These are phyloP conservation scores for Ilyonectria destructans DNA, from an alignment of 2,329 filamentous ascomycete species.

Conservation along the genomic window DNA sequence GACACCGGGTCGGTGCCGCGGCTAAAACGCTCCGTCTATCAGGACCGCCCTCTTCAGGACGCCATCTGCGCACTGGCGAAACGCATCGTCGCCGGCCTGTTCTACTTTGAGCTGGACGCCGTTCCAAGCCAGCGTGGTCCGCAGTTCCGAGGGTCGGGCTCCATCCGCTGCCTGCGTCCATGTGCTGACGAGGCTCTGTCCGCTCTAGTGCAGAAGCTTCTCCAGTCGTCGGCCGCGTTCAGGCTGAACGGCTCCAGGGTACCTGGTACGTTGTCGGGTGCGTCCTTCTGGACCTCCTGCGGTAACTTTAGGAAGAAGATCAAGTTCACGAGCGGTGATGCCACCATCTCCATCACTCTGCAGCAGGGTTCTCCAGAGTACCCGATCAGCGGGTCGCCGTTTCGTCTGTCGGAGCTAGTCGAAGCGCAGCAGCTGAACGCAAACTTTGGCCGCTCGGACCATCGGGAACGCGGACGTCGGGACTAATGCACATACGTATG, in stretches of 20 bases:
- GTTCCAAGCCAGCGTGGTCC: neutral
- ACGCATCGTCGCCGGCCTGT: neutral
- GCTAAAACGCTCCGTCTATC: neutral
- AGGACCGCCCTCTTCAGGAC: too few species aligned
- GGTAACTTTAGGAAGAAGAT: neutral
- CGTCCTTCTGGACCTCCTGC: neutral
- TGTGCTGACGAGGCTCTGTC: neutral
- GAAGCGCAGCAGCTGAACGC: neutral
- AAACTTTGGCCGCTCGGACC: neutral
- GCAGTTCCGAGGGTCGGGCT: neutral
- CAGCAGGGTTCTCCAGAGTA: neutral
- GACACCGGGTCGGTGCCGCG: neutral
- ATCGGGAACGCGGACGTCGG: neutral
- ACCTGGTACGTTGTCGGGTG: neutral
- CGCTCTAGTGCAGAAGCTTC: neutral
- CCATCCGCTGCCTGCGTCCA: neutral
- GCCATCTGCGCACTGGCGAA: neutral
- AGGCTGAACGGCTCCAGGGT: neutral
- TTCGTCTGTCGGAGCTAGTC: neutral
- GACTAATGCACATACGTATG: neutral
- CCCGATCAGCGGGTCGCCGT: neutral
- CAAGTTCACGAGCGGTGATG: neutral
- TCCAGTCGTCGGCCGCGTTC: neutral
- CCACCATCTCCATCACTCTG: neutral
- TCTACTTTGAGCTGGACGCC: slow-evolving; percentile 2